Evolutionary conservation across 352 stramenopile genomes (phyloP), one percentile per base, ranked within the genome.

Genomic region (Phytophthora sp.): DNA sequence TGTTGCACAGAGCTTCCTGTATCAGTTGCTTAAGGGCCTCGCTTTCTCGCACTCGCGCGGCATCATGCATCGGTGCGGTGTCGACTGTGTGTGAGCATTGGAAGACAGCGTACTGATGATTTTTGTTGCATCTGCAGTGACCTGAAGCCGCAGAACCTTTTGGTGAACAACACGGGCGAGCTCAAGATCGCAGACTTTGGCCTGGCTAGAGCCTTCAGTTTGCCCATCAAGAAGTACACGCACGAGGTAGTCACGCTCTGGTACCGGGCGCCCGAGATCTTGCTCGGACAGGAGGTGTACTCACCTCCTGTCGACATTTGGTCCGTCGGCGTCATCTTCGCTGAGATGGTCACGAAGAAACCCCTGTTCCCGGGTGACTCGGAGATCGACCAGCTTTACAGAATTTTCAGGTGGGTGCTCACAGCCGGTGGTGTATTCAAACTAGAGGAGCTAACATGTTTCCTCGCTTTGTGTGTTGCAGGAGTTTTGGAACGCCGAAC

Each of bases 101-200:
- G 2, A 30, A 30, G n/a, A 10, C 39, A 9, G 6, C 1, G 23
- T 11, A 46, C 28, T 42, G 9, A 44, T 12, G 7, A 9, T 35
- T 10, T 43, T 20, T 46, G 21, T 37, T 27, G n/a, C 11, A 27
- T 15, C 2, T 64, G 50, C 52, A 94, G 96, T 23, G 97, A 99
- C 81, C 72, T 99, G 17, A 99, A 99, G 78, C 97, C 97, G 20
- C 96, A 99, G 72, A 99, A 99, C 73, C 68, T 99, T 30, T 82
- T 99, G 11, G 95, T 99, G 18, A 98, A 88, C 43, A 63, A 87
- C 4, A 92, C 98, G 38, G 97, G 96, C 32, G 84, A 87, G 41
- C 84, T 99, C 20, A 99, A 99, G 73, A 96, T 99, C 38, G 96
- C 96, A n/a, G 97, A 99, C 74, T 99, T 99, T 73, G 97, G 97